These are phyloP conservation scores for Sporormia fimetaria DNA, from an alignment of 495 filamentous ascomycete genomes.

Conservation along the genomic window DNA sequence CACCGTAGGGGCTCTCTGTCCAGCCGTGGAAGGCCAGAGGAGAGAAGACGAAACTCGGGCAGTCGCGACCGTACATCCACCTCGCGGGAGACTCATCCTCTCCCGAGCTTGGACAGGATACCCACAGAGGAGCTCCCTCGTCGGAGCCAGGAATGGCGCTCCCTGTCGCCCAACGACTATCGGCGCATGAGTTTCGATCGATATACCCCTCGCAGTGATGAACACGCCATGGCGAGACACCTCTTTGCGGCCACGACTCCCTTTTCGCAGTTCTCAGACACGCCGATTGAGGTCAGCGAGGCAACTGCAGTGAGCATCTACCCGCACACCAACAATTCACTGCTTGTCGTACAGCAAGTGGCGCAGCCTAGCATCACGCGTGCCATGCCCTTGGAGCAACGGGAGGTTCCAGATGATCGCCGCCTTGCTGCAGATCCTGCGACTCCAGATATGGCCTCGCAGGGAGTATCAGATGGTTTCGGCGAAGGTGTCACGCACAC, in stretches of 20 bases:
- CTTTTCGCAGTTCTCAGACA: slow-evolving; percentile 48
- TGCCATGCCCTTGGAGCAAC: background rate
- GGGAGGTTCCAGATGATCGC: background rate
- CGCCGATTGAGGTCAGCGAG: slow-evolving; percentile 55
- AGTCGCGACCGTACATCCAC: slow-evolving; percentile 17
- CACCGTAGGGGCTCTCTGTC: slow-evolving; percentile 12
- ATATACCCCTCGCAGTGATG: slow-evolving; percentile 30
- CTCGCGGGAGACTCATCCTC: slow-evolving; percentile 14
- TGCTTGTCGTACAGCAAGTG: slow-evolving; percentile 61
- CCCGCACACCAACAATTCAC: slow-evolving; percentile 75
- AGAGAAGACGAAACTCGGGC: slow-evolving; percentile 12
- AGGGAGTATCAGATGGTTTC: background rate
- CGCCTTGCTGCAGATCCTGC: background rate
- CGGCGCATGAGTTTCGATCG: slow-evolving; percentile 20
- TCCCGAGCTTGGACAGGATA: slow-evolving; percentile 4
- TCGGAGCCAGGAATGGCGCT: slow-evolving; percentile 13
- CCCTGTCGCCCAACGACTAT: slow-evolving; percentile 15
- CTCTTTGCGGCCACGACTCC: slow-evolving; percentile 44
- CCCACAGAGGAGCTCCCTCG: slow-evolving; percentile 19
- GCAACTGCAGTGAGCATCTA: slow-evolving; percentile 73
- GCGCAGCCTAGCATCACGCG: slow-evolving; percentile 29
- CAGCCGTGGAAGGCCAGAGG: slow-evolving; percentile 11
- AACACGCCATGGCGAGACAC: slow-evolving; percentile 44
- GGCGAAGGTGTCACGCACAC: slow-evolving; percentile 1
- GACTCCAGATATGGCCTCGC: background rate